These are phyloP conservation scores for Globisporangium paroecandrum DNA, from an alignment of 352 stramenopile species.

Conservation along the genomic window DNA sequence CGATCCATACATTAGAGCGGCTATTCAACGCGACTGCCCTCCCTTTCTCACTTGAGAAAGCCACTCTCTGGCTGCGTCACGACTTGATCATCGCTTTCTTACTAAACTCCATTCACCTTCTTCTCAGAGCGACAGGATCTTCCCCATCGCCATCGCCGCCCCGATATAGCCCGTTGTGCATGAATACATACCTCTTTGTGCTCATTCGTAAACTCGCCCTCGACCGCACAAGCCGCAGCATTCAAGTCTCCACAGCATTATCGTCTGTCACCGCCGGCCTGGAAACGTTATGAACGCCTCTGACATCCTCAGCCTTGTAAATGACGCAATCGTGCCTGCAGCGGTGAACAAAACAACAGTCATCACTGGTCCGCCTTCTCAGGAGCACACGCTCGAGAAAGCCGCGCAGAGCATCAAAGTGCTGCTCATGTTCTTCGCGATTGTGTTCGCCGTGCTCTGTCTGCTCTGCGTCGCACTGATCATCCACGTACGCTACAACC, in stretches of 20 bases:
- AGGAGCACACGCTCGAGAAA: background rate
- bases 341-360: no score
- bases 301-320: no score
- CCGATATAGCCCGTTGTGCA: background rate
- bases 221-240: background rate
- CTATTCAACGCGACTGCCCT: background rate
- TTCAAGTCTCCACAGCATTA: background rate
- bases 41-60: background rate
- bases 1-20: no score
- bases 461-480: constrained; percentile 32
- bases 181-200: background rate
- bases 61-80: background rate
- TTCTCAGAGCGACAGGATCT: background rate
- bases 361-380: no score
- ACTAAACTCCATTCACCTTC: background rate
- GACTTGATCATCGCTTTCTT: background rate
- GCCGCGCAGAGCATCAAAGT: background rate
- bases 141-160: background rate
- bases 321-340: no score
- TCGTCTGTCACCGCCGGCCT: no score
- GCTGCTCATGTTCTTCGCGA: constrained; percentile 3
- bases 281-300: no score
- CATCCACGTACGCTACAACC: constrained; percentile 32
- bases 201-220: background rate
- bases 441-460: constrained; percentile 29